Evolutionary conservation across 2,329 filamentous ascomycete species (phyloP).

Genomic region (Mollisia scopiformis): DNA sequence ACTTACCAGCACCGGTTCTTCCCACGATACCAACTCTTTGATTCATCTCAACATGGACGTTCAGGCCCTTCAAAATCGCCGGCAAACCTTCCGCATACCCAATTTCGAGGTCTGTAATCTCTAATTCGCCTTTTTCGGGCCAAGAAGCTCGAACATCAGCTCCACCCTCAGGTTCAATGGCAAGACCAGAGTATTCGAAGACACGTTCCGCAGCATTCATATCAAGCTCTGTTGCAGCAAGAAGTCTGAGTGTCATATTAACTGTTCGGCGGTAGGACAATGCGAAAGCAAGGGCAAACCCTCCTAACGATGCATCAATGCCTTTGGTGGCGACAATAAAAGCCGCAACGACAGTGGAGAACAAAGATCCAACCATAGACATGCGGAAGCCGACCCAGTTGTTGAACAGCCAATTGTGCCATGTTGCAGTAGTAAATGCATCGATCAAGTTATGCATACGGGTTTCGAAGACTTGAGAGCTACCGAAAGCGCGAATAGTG

Average conservation of each 20-base stretch:
- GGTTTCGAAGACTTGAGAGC: constrained; percentile 64
- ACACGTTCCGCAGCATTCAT: constrained; percentile 80
- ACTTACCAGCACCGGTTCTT: constrained; percentile 31
- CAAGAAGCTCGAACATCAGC: constrained; percentile 66
- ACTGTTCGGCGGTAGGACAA: constrained; percentile 68
- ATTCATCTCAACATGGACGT: constrained; percentile 64
- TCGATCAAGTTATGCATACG: constrained; percentile 73
- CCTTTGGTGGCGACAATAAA: constrained; percentile 61
- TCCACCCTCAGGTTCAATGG: constrained; percentile 68
- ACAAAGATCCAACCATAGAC: constrained; percentile 67
- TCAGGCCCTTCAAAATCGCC: constrained; percentile 68
- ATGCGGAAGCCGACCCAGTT: constrained; percentile 73
- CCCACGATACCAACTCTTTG: constrained; percentile 45
- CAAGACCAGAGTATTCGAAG: constrained; percentile 70
- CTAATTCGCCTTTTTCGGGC: constrained; percentile 72
- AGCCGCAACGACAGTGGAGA: constrained; percentile 65
- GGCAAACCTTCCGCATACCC: constrained; percentile 71
- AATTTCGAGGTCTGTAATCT: constrained; percentile 71
- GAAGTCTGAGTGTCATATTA: constrained; percentile 65
- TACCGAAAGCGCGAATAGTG: constrained; percentile 77
- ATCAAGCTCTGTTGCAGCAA: constrained; percentile 70
- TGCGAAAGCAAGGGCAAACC: constrained; percentile 74
- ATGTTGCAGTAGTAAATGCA: constrained; percentile 62
- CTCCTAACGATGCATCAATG: constrained; percentile 70
- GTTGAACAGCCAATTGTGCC: constrained; percentile 61